Base-by-base conservation (phyloP, 257 asterid species). In the Capsicum baccatum region DNA sequence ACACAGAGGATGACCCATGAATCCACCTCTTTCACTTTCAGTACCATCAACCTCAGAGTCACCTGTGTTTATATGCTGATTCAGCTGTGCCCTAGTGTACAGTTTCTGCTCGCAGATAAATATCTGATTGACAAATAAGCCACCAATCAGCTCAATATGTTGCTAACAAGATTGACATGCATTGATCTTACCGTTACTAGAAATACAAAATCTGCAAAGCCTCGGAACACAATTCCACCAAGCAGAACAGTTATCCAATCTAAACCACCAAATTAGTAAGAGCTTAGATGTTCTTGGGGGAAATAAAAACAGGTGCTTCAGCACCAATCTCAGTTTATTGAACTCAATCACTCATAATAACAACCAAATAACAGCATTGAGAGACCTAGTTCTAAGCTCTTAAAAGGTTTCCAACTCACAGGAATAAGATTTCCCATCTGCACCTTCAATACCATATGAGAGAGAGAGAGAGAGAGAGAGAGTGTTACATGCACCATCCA, bases 11-110 rank as follows among this genome's bases (percentile, higher is more conserved):
- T 95, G 99, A 85, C 99, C 99, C 85, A 84, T 84, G 85, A 97
- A 97, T 85, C 99, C 99, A 85, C 98, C 98, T 87, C 98, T 90
- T 86, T 97, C 98, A 89, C 97, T 95, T 92, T 95, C 99, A 83
- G 92, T 92, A 86, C 99, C 99, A 91, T 97, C 99, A 84, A 94
- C 99, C 91, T 94, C 96, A 19, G 98, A 95, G 82, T 97, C 98
- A 66, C 99, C 98, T 9, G 96, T 91, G 85, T 86, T 85, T 78
- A 83, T 92, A 89, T 97, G 99, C 85, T 92, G 97, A 83, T 87
- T 91, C 63, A 97, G 92, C 87, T 97, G 98, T 68, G 95, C 88
- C 88, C 95, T 94, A 8, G 95, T 90, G 89, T 94, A 97, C 84
- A 95, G 85, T 87, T 95, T 97, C 88, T 97, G 99, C 90, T 97